Conservation (phyloP, 192 early-diverging fungal species). For the Coemansia sp. region DNA sequence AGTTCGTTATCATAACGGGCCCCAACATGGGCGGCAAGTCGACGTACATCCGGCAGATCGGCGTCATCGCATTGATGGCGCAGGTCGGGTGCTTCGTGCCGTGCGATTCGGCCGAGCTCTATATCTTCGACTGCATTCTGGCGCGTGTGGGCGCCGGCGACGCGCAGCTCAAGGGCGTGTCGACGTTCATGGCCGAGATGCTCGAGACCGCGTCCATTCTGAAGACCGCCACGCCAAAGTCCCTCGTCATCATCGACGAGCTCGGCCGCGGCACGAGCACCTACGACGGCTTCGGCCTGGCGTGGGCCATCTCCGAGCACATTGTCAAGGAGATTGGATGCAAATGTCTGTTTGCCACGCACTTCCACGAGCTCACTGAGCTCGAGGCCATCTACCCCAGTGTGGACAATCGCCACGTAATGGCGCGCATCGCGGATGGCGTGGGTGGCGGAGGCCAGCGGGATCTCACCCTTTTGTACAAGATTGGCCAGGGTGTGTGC, state of each 20-base stretch:
- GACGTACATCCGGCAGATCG: constrained; percentile 95
- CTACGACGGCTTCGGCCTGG: constrained; percentile 95
- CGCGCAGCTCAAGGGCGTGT: constrained; percentile 87
- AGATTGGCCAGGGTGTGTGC: constrained; percentile 75
- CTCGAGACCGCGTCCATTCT: constrained; percentile 90
- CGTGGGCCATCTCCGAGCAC: constrained; percentile 94
- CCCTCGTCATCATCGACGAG: constrained; percentile 95
- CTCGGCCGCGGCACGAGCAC: constrained; percentile 97
- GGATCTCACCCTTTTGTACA: constrained; percentile 89
- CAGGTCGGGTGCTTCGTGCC: constrained; percentile 96
- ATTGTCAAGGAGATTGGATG: constrained; percentile 63
- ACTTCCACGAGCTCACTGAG: constrained; percentile 96
- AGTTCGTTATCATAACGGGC: constrained; percentile 92
- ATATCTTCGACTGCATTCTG: constrained; percentile 84
- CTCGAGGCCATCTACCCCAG: constrained; percentile 66
- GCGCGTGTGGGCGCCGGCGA: constrained; percentile 95
- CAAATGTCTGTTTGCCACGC: constrained; percentile 92
- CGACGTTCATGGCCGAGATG: constrained; percentile 97
- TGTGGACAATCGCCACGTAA: constrained; percentile 90
- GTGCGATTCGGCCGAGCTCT: constrained; percentile 70
- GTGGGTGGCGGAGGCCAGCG: constrained; percentile 25
- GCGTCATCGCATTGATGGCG: constrained; percentile 90
- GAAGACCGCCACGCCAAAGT: constrained; percentile 77
- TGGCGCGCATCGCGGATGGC: constrained; percentile 58
- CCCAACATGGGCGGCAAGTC: constrained; percentile 99